Base-by-base conservation (phyloP, 1,284 basidiomycete genomes). In the Calocybe gambosa region DNA sequence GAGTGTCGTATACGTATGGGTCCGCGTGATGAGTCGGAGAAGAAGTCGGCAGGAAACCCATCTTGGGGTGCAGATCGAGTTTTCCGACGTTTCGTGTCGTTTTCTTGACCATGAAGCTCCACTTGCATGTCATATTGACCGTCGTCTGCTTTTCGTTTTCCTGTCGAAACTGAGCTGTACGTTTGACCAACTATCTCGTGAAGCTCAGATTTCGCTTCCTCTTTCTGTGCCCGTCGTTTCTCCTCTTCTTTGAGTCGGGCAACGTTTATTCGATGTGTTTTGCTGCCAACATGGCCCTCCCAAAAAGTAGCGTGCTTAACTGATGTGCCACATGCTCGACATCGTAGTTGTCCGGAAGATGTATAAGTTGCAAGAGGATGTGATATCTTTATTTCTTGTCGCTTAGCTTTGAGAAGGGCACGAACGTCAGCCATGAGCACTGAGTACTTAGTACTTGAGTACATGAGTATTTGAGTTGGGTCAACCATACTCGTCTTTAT, bases 261-360 rank as follows among this genome's bases (percentile, higher is more conserved):
- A 6, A 80, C 79, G 55, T 75, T 82, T 29, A 71, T 80, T 41
- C 83, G 79, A 61, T 89, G 88, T 2, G 64, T 66, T 65, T 89
- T 91, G 68, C 80, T 87, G 8, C 83, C 86, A n/a, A 90, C 61
- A 62, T 90, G 87, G 12, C 87, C 86, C 48, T 88, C 80, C 89
- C 88, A 92, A n/a, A 84, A 80, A 16, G 81, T 77, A 2, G 85
- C 75, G 55, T 85, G 77, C 58, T 89, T 91, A 49, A 92, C 70
- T 20, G 68, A 52, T 9, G 68, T 71, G 1, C 71, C 71, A 59
- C 89, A 92, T 25, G 80, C 76, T 1, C 68, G 58, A 56, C 89
- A 92, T 50, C 79, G 76, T 21, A 92, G 71, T 57, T 85, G 79
- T 25, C 83, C 83, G 15, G 66, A 63, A 5, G 75, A 52, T 7